Percentiles rank a stretch among this genome's conserved stretches.
Conservation (phyloP, 2,329 filamentous ascomycete species). For the Dichotomopilus funicola region DNA sequence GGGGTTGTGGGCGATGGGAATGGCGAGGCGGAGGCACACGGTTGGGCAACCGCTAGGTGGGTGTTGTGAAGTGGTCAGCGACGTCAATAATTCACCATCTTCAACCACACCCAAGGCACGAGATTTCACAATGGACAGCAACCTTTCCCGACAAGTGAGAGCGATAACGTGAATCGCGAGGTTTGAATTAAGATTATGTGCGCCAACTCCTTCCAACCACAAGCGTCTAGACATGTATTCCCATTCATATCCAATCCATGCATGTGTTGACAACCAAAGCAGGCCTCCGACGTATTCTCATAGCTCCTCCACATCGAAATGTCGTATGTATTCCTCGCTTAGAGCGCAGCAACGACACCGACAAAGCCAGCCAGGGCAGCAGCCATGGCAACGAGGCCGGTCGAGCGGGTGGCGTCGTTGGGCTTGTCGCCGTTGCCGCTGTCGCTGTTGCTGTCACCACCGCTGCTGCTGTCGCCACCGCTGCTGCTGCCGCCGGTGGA, state of each 20-base stretch:
- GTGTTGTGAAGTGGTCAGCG: neutral
- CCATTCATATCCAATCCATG: neutral
- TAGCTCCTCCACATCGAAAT: neutral
- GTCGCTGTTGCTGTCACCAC: neutral
- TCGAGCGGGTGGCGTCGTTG: conserved; percentile 22
- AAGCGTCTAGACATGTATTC: too few relatives aligned
- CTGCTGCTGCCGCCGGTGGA: neutral
- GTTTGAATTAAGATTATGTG: too few relatives aligned
- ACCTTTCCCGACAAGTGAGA: too few relatives aligned
- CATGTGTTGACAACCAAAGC: neutral
- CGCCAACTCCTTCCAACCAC: too few relatives aligned
- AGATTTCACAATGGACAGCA: too few relatives aligned
- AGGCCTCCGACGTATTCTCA: neutral
- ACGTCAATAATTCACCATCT: neutral
- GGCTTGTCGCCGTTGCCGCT: neutral
- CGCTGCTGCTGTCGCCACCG: neutral
- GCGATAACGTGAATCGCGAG: too few relatives aligned
- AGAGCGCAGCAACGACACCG: conserved; percentile 24
- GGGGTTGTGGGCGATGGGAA: neutral
- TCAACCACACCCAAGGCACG: neutral
- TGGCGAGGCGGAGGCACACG: too few relatives aligned
- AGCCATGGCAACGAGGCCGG: conserved; percentile 21
- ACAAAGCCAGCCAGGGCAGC: conserved; percentile 25
- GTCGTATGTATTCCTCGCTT: neutral
- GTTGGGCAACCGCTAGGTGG: neutral